These are phyloP conservation scores for Kwoniella dejecticola DNA, from an alignment of 768 basidiomycete species.

Conservation along the genomic window DNA sequence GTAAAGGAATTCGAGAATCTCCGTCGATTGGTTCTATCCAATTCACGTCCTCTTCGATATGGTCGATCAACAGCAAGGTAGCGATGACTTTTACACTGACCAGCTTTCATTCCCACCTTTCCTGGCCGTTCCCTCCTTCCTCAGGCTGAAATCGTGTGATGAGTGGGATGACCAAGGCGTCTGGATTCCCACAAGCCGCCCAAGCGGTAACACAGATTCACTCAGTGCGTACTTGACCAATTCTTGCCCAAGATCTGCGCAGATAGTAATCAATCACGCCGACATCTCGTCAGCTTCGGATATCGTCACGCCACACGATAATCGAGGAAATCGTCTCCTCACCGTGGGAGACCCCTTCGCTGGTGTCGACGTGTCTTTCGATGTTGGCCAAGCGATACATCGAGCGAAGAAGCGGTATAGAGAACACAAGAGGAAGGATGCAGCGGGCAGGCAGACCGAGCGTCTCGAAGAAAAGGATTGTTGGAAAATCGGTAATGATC, in stretches of 20 bases:
- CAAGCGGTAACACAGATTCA: too few species aligned
- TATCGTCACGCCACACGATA: neutral
- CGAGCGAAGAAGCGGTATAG: neutral
- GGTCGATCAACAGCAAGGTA: too few species aligned
- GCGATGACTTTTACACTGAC: too few species aligned
- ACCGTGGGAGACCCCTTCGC: conserved; percentile 3
- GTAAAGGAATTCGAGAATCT: too few species aligned
- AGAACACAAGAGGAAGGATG: neutral
- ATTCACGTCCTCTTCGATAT: too few species aligned
- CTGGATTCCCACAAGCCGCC: neutral
- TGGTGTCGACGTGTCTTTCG: conserved; percentile 4
- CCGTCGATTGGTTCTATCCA: too few species aligned
- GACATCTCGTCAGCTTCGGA: neutral
- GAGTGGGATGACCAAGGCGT: neutral
- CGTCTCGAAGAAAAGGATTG: conserved; percentile 29
- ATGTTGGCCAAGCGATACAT: conserved; percentile 4
- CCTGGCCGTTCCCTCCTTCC: neutral
- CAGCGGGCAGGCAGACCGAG: neutral
- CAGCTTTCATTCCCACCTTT: conserved; percentile 4
- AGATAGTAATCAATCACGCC: neutral
- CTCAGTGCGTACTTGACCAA: too few species aligned
- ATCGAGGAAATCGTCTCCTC: neutral
- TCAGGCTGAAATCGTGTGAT: neutral
- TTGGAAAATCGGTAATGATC: conserved; percentile 36
- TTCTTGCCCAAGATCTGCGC: neutral